Percentiles rank a stretch among this genome's conserved stretches.
Evolutionary conservation across 306 rosid species (phyloP).

Genomic region (Acacia confusa): DNA sequence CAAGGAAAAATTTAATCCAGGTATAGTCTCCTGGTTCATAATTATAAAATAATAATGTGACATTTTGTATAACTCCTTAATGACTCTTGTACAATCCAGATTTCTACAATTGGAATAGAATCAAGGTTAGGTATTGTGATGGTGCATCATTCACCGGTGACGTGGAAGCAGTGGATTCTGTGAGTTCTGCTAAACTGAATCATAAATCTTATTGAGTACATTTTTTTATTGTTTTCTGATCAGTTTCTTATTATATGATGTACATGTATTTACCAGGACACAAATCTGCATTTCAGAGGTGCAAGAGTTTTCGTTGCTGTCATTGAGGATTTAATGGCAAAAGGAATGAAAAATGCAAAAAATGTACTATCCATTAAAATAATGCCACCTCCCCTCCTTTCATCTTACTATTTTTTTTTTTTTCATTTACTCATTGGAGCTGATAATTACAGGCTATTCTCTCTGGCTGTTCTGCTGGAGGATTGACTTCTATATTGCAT

Average conservation of each 20-base stretch:
- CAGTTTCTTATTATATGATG: background rate
- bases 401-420: background rate
- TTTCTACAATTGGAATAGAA: slow-evolving; percentile 85
- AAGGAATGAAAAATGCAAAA: slow-evolving; percentile 83
- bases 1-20: slow-evolving; percentile 65
- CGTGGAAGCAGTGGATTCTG: slow-evolving; percentile 71
- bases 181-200: slow-evolving; percentile 46
- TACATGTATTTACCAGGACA: slow-evolving; percentile 46
- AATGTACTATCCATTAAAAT: slow-evolving; percentile 51
- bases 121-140: slow-evolving; percentile 91
- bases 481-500: slow-evolving; percentile 77
- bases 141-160: slow-evolving; percentile 97
- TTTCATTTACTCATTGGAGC: slow-evolving; percentile 15
- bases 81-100: slow-evolving; percentile 44
- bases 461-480: slow-evolving; percentile 98
- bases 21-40: slow-evolving; percentile 38
- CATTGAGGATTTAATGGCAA: slow-evolving; percentile 71
- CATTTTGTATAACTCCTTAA: slow-evolving; percentile 3
- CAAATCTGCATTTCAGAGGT: slow-evolving; percentile 86
- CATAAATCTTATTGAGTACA: background rate
- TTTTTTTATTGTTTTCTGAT: slow-evolving; percentile 10
- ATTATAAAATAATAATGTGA: background rate
- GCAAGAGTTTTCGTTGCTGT: slow-evolving; percentile 74
- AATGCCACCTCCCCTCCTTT: background rate
- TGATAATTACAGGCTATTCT: slow-evolving; percentile 70